Conservation (phyloP, 331 rosid species). For the Arachis monticola region DNA sequence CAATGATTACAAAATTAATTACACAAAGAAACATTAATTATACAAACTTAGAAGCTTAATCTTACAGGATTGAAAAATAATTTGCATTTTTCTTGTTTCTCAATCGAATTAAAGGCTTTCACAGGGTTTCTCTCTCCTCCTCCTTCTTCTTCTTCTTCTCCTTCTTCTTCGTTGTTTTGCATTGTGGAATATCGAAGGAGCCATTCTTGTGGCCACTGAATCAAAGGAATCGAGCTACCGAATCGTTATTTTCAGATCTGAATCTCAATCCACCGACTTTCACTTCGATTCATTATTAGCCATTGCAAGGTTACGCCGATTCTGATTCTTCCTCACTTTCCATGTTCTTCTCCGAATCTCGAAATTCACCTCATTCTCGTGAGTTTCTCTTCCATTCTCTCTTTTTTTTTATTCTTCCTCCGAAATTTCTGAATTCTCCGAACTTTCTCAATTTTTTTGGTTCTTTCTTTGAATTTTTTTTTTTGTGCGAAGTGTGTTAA, state of each 20-base stretch:
- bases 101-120: conserved; percentile 24
- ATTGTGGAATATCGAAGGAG: conserved; percentile 18
- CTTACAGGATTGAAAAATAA: too few species aligned
- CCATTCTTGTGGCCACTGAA: conserved; percentile 24
- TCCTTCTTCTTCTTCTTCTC: conserved; percentile 21
- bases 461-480: too few species aligned
- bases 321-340: conserved; percentile 51
- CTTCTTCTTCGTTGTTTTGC: background rate
- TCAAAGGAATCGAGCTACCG: conserved; percentile 19
- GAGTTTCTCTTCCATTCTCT: conserved; percentile 39
- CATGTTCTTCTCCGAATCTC: conserved; percentile 68
- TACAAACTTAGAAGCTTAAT: too few species aligned
- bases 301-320: conserved; percentile 38
- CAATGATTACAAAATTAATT: background rate
- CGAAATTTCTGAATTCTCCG: too few species aligned
- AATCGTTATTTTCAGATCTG: conserved; percentile 64
- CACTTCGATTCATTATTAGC: conserved; percentile 4
- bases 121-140: conserved; percentile 15
- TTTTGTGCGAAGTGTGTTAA: too few species aligned
- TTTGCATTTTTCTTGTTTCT: background rate
- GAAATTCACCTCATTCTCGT: conserved; percentile 48
- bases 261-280: conserved; percentile 41
- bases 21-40: too few species aligned
- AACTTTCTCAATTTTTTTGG: too few species aligned
- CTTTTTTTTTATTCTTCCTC: background rate